These are phyloP conservation scores for Penicillium maclennaniae DNA, from an alignment of 495 filamentous ascomycete species.

Conservation along the genomic window DNA sequence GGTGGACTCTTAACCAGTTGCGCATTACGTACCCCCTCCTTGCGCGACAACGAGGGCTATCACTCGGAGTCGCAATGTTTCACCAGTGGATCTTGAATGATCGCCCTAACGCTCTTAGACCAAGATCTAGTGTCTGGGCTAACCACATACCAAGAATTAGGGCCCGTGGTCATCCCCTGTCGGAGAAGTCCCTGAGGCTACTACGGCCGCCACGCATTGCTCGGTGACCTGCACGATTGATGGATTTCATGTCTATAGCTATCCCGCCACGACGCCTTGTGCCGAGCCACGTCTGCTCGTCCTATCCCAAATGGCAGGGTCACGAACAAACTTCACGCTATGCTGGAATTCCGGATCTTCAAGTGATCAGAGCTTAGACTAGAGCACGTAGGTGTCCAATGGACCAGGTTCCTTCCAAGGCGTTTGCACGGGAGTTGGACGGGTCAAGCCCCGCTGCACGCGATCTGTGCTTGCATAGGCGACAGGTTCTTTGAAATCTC, in stretches of 20 bases:
- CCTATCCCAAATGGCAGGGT: too few species aligned
- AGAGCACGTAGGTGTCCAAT: background rate
- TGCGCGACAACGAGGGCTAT: constrained; percentile 2
- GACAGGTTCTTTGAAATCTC: background rate
- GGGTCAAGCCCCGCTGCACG: background rate
- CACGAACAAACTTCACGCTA: background rate
- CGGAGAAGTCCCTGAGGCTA: background rate
- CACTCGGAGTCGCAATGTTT: constrained; percentile 23
- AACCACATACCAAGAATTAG: constrained; percentile 8
- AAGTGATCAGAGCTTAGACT: background rate
- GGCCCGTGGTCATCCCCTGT: background rate
- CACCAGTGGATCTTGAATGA: constrained; percentile 25
- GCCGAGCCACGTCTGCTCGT: too few species aligned
- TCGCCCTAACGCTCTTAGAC: constrained; percentile 21
- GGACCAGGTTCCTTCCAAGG: background rate
- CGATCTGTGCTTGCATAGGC: constrained; percentile 5
- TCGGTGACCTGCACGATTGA: background rate
- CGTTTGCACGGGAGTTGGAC: background rate
- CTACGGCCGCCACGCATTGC: background rate
- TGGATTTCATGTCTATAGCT: background rate
- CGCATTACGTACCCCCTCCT: constrained; percentile 23
- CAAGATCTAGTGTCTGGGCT: constrained; percentile 16
- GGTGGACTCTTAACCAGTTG: background rate
- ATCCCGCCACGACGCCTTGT: too few species aligned
- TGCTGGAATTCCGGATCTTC: constrained; percentile 16